Evolutionary conservation across 345 rosid genomes (phyloP).

Genomic region (Lepidium sativum): DNA sequence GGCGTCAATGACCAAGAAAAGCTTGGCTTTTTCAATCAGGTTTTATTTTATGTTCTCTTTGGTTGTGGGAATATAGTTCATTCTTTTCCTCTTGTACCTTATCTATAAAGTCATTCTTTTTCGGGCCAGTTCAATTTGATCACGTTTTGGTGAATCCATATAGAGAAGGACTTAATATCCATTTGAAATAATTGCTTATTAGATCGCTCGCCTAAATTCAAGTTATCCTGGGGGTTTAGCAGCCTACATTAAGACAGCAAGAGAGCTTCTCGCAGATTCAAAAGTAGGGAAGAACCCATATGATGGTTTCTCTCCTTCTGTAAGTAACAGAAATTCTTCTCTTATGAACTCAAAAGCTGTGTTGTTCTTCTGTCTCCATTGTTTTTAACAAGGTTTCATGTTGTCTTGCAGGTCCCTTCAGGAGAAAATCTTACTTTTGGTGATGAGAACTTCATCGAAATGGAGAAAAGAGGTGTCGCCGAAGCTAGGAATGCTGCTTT

Average conservation of each 20-base stretch:
- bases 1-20: constrained; percentile 64
- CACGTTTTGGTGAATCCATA: neutral
- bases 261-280: constrained; percentile 80
- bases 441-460: constrained; percentile 54
- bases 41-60: neutral
- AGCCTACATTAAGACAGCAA: constrained; percentile 59
- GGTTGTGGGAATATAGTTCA: neutral
- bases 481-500: constrained; percentile 85
- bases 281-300: constrained; percentile 87
- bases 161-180: neutral
- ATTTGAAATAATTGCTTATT: neutral
- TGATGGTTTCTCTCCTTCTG: constrained; percentile 95
- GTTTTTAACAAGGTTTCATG: neutral
- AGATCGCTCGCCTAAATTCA: constrained; percentile 67
- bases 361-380: neutral
- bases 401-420: constrained; percentile 57
- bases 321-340: constrained; percentile 21
- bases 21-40: constrained; percentile 64
- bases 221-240: constrained; percentile 91
- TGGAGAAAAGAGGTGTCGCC: constrained; percentile 63
- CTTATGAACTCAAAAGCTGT: neutral
- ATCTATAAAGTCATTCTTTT: no score
- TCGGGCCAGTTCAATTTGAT: neutral
- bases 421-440: constrained; percentile 72
- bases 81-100: neutral